Evolutionary conservation across 2,329 filamentous ascomycete genomes (phyloP), one percentile per base, ranked within the genome.

Genomic region (Phialophora expanda): DNA sequence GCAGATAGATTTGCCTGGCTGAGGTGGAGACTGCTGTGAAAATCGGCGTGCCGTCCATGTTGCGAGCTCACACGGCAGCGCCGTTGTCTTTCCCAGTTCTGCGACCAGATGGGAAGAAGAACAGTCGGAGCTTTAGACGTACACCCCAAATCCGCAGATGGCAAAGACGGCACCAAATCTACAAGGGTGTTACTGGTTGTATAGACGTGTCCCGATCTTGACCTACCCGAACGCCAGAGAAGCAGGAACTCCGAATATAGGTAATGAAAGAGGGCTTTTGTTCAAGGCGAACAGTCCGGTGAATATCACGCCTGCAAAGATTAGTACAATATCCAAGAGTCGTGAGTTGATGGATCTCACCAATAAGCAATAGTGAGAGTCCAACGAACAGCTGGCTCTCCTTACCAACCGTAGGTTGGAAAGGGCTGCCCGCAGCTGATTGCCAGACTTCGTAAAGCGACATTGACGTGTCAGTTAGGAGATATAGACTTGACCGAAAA

Each of bases 91-190:
- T 44, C 38, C 14, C 17, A 44, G 5, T n/a, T n/a, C 6, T n/a
- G 17, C 38, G 38, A n/a, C 4, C 17, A 5, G 56, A 4, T 24
- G 20, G 17, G 20, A 61, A 17, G 17, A 20, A n/a, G n/a, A 41
- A 22, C 14, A 26, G 48, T n/a, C 11, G 17, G 55, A 50, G 20
- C 56, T 60, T 81, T 87, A 99, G 79, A 99, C 92, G 88, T 99
- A 98, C 76, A 99, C 95, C 78, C 95, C 95, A 77, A 95, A 95
- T 67, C 93, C 95, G 81, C 95, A 99, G 81, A 99, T 98, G 90
- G 97, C 97, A 82, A 95, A 97, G 54, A 99, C 93, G 58, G 94
- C 90, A 73, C 95, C 95, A 79, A 97, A 91, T 58, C 94, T 97
- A 64, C 51, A 38, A 22, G 65, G 72, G 50, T 67, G 53, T 55